phyloP scores from a whole-genome alignment of 768 basidiomycete genomes.

The Solioccasus polychromus region DNA sequence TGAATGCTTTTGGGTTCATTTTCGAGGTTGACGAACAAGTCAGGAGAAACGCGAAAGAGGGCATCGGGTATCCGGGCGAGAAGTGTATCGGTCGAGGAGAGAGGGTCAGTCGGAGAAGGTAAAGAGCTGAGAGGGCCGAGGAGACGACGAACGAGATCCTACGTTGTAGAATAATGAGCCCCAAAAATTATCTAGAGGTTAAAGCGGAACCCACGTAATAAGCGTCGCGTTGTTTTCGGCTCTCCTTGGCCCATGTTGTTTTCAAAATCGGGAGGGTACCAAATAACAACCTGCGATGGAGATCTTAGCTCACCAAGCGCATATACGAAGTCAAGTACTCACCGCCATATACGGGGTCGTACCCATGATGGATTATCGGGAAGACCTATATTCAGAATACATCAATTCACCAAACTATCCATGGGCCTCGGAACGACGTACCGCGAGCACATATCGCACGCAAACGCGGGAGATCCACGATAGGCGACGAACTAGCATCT shows the following conservation, averaged over 20 bases:
- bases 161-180: constrained; percentile 7
- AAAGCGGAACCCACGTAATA: constrained; percentile 60
- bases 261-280: constrained; percentile 59
- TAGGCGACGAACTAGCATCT: constrained; percentile 38
- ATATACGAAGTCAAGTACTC: constrained; percentile 17
- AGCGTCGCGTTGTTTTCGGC: constrained; percentile 57
- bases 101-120: constrained; percentile 40
- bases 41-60: constrained; percentile 51
- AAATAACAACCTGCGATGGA: constrained; percentile 50
- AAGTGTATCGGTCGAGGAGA: constrained; percentile 43
- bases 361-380: constrained; percentile 75
- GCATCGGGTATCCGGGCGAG: constrained; percentile 53
- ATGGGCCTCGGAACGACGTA: constrained; percentile 28
- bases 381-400: constrained; percentile 45
- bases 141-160: constrained; percentile 71
- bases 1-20: constrained; percentile 46
- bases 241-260: constrained; percentile 55
- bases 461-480: constrained; percentile 55
- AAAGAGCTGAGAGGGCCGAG: constrained; percentile 50
- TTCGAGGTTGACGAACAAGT: constrained; percentile 48
- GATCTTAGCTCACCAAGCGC: constrained; percentile 1
- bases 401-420: too few relatives aligned
- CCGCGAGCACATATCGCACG: constrained; percentile 60
- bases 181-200: not conserved
- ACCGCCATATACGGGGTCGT: constrained; percentile 79